Conservation (phyloP, 2,329 filamentous ascomycete genomes). For the Fusarium staphyleae region DNA sequence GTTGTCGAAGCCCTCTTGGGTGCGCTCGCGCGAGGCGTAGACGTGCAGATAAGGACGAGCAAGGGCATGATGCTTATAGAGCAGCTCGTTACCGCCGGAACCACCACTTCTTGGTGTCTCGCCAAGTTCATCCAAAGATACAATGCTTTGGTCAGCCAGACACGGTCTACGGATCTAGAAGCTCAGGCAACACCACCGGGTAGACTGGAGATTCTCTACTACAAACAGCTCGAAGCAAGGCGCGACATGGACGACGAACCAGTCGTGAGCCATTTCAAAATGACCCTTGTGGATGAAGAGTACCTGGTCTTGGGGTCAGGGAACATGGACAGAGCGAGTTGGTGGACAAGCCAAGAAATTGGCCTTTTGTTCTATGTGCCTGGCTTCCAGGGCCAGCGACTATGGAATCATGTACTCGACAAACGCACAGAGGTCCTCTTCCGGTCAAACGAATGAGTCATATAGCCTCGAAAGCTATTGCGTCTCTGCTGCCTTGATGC, state of each 20-base stretch:
- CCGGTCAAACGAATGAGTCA: constrained; percentile 31
- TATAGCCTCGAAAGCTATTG: constrained; percentile 3
- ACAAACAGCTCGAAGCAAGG: constrained; percentile 50
- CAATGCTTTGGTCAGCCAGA: constrained; percentile 40
- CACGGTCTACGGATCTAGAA: constrained; percentile 48
- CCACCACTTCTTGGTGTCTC: constrained; percentile 72
- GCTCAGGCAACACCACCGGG: constrained; percentile 54
- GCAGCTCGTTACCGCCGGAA: constrained; percentile 81
- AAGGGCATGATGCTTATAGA: constrained; percentile 77
- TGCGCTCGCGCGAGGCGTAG: constrained; percentile 70
- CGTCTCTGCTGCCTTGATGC: constrained; percentile 51
- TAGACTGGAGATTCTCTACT: constrained; percentile 65
- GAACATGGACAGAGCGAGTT: constrained; percentile 85
- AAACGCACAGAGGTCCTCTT: constrained; percentile 48
- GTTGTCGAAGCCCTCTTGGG: constrained; percentile 67
- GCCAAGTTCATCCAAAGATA: constrained; percentile 65
- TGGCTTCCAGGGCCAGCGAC: constrained; percentile 45
- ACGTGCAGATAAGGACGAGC: constrained; percentile 73
- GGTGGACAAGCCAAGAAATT: constrained; percentile 86
- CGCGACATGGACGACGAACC: constrained; percentile 59
- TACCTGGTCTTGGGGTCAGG: constrained; percentile 77
- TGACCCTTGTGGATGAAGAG: constrained; percentile 74
- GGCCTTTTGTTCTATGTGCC: constrained; percentile 67
- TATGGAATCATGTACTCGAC: constrained; percentile 51
- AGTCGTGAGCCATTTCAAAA: constrained; percentile 78